phyloP scores from a whole-genome alignment of 169 alveolate genomes.

The Ichthyophthirius multifiliis region DNA sequence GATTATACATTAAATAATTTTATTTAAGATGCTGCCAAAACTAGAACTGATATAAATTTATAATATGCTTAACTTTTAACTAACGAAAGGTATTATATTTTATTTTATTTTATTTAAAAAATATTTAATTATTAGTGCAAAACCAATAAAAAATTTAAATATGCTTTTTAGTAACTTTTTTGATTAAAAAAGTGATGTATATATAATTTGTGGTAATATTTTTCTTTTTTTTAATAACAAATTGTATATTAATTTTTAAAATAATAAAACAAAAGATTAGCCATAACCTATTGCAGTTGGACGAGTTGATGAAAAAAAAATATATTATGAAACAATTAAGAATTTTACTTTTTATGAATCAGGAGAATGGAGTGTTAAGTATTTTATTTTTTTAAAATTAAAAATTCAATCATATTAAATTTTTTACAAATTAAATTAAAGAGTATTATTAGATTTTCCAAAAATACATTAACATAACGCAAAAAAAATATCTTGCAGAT shows the following conservation, averaged over 20 bases:
- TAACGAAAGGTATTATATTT: too few species aligned
- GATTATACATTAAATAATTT: too few species aligned
- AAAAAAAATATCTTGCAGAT: background rate
- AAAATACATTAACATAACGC: background rate
- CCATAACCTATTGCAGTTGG: background rate
- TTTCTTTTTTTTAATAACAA: background rate
- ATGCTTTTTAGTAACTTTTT: background rate
- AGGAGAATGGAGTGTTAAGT: constrained; percentile 8
- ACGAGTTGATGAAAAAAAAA: background rate
- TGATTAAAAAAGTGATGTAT: background rate
- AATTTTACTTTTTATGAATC: background rate
- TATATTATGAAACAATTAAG: constrained; percentile 1
- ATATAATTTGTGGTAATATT: background rate
- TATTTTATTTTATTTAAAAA: too few species aligned
- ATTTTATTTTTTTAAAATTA: background rate
- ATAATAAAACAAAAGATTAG: background rate
- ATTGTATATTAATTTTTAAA: background rate
- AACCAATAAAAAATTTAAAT: background rate
- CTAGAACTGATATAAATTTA: too few species aligned
- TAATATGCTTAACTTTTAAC: too few species aligned
- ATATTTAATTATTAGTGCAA: too few species aligned
- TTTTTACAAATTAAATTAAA: background rate
- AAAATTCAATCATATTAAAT: background rate
- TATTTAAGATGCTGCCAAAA: too few species aligned
- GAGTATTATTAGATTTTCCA: background rate